Evolutionary conservation across 2,329 filamentous ascomycete genomes (phyloP), one percentile per base, ranked within the genome.

Genomic region (Neofusicoccum parvum): DNA sequence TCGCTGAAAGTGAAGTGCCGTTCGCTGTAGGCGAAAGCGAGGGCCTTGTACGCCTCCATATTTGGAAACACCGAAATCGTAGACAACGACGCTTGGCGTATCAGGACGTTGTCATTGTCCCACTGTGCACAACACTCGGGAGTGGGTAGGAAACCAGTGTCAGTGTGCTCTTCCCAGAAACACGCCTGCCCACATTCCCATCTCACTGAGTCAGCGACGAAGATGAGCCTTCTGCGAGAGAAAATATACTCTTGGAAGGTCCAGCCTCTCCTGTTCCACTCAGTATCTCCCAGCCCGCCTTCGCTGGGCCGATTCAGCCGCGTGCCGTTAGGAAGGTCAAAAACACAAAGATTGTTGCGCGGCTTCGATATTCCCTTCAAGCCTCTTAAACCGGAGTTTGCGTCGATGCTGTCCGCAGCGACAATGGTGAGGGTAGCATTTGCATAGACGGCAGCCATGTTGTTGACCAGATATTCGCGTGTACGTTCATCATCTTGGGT

Each of bases 401-500:
- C 53, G 27, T 56, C 15, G 3, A 5, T 11, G 3, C 23, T 37
- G 1, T 27, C 37, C 1, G 53, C 53, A 0, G 53, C 53, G 5
- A 56, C 37, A 5, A 56, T 56, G 2, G 53, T 56, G 10, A 43
- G 12, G 1, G 14, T 10, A 9, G 53, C 36, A 10, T 41, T 32
- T 3, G 37, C 53, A 4, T 43, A 56, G 2, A 56, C 53, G 9
- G 37, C 37, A 3, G 36, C 37, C 53, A 56, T 56, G 1, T 56
- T 27, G 3, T 11, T 23, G 37, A 56, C 27, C 11, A 43, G 10
- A 14, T 37, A 15, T 7, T 43, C 17, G 2, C 20, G 36, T 14
- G 5, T 23, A 10, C 12, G 27, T 10, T 65, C 41, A 51, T 66
- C 64, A n/a, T 69, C 59, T 48, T 69, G 66, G 9, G 66, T 34